Conservation (phyloP, 495 filamentous ascomycete species). For the Bacidia gigantensis region DNA sequence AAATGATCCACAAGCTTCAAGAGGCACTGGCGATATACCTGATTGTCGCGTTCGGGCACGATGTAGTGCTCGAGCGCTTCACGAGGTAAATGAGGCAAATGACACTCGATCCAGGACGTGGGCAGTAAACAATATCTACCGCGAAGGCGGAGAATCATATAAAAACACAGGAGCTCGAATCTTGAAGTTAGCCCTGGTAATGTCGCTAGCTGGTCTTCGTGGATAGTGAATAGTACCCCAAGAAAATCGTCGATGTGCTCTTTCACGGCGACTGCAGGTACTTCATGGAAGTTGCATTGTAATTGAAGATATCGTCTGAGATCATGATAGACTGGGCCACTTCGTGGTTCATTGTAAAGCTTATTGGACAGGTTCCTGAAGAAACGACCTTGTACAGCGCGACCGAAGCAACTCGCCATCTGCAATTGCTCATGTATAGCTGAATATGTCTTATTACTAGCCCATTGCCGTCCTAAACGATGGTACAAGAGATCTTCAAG, state of each 20-base stretch:
- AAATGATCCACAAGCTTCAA: background rate
- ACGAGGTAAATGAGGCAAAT: background rate
- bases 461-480: conserved; percentile 14
- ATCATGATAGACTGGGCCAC: background rate
- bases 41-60: background rate
- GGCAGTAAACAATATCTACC: background rate
- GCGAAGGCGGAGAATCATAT: background rate
- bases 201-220: background rate
- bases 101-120: background rate
- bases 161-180: background rate
- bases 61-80: background rate
- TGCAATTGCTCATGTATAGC: conserved; percentile 11
- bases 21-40: conserved; percentile 6
- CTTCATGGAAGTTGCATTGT: background rate
- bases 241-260: background rate
- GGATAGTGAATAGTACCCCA: background rate
- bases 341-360: background rate
- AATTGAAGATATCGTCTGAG: background rate
- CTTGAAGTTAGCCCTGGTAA: background rate
- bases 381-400: background rate
- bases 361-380: background rate
- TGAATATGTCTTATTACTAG: background rate
- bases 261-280: background rate
- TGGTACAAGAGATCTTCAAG: conserved; percentile 18
- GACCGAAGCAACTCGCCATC: conserved; percentile 7